These are phyloP conservation scores for Tricholoma matsutake DNA, from an alignment of 768 basidiomycete species.

Conservation along the genomic window DNA sequence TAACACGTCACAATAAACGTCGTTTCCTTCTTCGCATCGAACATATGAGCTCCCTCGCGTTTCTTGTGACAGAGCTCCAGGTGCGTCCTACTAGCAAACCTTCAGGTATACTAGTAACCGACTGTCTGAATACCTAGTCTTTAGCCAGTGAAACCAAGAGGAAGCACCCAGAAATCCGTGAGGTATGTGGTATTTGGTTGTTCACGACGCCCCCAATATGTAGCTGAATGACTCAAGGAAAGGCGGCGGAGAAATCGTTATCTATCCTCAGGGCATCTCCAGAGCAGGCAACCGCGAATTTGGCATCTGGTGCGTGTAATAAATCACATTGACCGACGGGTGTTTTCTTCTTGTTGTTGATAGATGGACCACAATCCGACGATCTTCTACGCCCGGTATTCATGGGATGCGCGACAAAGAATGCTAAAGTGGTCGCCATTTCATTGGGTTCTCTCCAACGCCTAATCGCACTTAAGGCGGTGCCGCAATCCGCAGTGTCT, in stretches of 20 bases:
- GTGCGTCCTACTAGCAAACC: conserved; percentile 6
- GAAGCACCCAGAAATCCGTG: conserved; percentile 90
- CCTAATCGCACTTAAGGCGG: conserved; percentile 82
- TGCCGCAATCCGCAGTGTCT: conserved; percentile 76
- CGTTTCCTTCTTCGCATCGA: neutral
- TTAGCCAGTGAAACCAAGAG: conserved; percentile 85
- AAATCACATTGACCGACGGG: neutral
- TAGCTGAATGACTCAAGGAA: conserved; percentile 18
- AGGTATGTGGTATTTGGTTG: conserved; percentile 50
- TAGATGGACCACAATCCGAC: conserved; percentile 77
- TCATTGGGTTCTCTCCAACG: conserved; percentile 89
- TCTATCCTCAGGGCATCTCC: conserved; percentile 79
- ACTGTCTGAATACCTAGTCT: conserved; percentile 44
- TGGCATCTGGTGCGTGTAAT: conserved; percentile 65
- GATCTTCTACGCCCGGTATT: conserved; percentile 85
- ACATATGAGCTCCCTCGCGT: conserved; percentile 21
- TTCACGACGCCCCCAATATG: neutral
- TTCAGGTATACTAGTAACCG: neutral
- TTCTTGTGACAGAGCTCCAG: conserved; percentile 13
- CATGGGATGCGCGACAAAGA: conserved; percentile 91
- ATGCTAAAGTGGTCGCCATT: conserved; percentile 91
- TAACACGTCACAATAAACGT: conserved; percentile 1
- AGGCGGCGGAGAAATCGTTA: conserved; percentile 88
- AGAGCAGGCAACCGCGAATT: conserved; percentile 67
- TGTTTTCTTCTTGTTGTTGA: conserved; percentile 5